Evolutionary conservation across 495 filamentous ascomycete species (phyloP).

Genomic region (Massariosphaeria phaeospora): DNA sequence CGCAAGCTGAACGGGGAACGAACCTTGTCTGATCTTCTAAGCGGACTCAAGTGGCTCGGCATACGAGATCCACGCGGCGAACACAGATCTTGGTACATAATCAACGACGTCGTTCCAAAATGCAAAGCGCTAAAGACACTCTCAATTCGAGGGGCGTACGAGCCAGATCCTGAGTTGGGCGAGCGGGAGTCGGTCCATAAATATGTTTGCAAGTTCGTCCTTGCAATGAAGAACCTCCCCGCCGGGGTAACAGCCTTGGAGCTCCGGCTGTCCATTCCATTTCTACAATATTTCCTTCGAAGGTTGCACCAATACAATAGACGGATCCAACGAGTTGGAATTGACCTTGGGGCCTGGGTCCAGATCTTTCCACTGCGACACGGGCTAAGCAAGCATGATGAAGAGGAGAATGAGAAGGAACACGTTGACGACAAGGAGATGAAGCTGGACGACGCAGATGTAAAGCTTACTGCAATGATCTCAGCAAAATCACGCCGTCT

Average conservation of each 20-base stretch:
- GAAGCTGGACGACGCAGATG: no score
- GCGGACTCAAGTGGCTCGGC: slow-evolving; percentile 18
- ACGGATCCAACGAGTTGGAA: slow-evolving; percentile 9
- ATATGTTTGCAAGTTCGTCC: slow-evolving; percentile 5
- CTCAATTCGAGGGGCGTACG: slow-evolving; percentile 10
- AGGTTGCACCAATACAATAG: background rate
- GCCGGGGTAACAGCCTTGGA: slow-evolving; percentile 8
- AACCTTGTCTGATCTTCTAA: background rate
- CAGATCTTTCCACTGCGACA: slow-evolving; percentile 20
- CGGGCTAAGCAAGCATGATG: no score
- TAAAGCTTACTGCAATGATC: no score
- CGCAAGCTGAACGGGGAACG: background rate
- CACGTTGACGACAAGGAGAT: no score
- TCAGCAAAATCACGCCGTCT: no score
- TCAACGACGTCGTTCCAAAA: background rate
- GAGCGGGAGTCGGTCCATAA: background rate
- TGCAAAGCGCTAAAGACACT: slow-evolving; percentile 1
- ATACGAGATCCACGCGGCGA: background rate
- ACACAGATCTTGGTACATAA: background rate
- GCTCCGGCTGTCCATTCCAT: slow-evolving; percentile 3
- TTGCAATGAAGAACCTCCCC: background rate
- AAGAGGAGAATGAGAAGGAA: no score
- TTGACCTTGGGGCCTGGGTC: slow-evolving; percentile 25
- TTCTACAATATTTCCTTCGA: slow-evolving; percentile 3
- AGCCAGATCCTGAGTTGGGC: background rate